A percentile compares a stretch with the other conserved stretches of the same genome.
These are phyloP conservation scores for Boletus coccyginus DNA, from an alignment of 768 basidiomycete species.

Conservation along the genomic window DNA sequence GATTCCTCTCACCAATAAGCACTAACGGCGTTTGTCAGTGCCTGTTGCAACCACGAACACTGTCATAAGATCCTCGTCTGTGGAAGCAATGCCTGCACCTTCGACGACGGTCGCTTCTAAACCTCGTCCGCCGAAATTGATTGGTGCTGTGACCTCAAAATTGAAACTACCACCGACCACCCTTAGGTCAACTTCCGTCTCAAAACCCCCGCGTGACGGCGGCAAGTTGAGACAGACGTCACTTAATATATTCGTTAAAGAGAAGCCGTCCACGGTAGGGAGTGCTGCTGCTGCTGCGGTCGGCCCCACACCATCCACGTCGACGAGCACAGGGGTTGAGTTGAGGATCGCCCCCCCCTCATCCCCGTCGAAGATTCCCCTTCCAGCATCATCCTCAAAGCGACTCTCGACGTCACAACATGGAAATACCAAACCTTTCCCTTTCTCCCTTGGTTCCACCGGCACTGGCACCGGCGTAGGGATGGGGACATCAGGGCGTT, in stretches of 20 bases:
- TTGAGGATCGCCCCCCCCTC: constrained; percentile 4
- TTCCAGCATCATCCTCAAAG: constrained; percentile 22
- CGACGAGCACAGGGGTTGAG: constrained; percentile 4
- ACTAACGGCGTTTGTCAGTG: constrained; percentile 6
- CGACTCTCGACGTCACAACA: constrained; percentile 7
- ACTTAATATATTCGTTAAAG: constrained; percentile 21
- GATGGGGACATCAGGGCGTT: constrained; percentile 26
- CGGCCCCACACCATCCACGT: background rate
- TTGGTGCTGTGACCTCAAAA: background rate
- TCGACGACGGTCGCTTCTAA: constrained; percentile 1
- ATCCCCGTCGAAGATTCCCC: constrained; percentile 31
- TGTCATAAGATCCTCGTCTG: background rate
- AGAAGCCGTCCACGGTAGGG: background rate
- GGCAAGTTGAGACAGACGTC: constrained; percentile 27
- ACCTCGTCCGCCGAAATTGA: constrained; percentile 9
- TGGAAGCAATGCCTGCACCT: background rate
- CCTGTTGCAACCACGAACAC: background rate
- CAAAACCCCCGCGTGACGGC: constrained; percentile 9
- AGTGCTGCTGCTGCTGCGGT: too few relatives aligned
- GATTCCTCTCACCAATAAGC: background rate
- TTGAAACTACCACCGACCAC: background rate
- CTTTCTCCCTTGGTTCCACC: constrained; percentile 4
- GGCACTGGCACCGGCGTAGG: background rate
- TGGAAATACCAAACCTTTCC: constrained; percentile 1
- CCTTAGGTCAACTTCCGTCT: constrained; percentile 8